phyloP scores from a whole-genome alignment of 176 grass and related monocot genomes.

The Hyparrhenia diplandra region DNA sequence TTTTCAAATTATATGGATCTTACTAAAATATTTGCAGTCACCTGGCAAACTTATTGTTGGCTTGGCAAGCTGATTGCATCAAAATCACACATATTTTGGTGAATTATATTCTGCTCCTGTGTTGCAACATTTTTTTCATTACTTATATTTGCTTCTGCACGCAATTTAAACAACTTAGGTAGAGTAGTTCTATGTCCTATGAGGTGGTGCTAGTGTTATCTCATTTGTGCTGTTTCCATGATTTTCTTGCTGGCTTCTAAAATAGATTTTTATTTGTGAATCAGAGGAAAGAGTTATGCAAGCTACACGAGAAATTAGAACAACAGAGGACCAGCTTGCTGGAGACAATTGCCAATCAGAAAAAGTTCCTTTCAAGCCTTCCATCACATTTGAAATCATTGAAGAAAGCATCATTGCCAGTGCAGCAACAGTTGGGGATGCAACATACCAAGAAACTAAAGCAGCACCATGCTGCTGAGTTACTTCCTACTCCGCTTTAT shows the following conservation, averaged over 20 bases:
- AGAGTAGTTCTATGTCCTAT: background rate
- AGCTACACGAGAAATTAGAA: slow-evolving; percentile 76
- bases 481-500: slow-evolving; percentile 81
- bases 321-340: slow-evolving; percentile 57
- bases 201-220: background rate
- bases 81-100: background rate
- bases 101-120: background rate
- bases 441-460: slow-evolving; percentile 90
- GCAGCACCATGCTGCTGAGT: slow-evolving; percentile 81
- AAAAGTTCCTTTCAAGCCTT: slow-evolving; percentile 90
- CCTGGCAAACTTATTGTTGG: background rate
- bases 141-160: background rate
- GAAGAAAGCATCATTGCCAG: slow-evolving; percentile 98
- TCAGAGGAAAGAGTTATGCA: slow-evolving; percentile 90
- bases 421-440: slow-evolving; percentile 92
- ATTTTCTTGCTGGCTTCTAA: slow-evolving; percentile 32
- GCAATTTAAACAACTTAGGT: background rate
- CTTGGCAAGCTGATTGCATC: background rate
- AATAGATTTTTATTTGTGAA: slow-evolving; percentile 25
- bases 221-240: background rate
- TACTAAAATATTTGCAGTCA: background rate
- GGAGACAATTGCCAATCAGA: slow-evolving; percentile 68
- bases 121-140: background rate
- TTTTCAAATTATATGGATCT: too few species aligned
- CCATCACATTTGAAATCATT: slow-evolving; percentile 96